Evolutionary conservation across 371 early-diverging fungal genomes (phyloP), one percentile per base, ranked within the genome.

Genomic region (Chytridiales sp.): DNA sequence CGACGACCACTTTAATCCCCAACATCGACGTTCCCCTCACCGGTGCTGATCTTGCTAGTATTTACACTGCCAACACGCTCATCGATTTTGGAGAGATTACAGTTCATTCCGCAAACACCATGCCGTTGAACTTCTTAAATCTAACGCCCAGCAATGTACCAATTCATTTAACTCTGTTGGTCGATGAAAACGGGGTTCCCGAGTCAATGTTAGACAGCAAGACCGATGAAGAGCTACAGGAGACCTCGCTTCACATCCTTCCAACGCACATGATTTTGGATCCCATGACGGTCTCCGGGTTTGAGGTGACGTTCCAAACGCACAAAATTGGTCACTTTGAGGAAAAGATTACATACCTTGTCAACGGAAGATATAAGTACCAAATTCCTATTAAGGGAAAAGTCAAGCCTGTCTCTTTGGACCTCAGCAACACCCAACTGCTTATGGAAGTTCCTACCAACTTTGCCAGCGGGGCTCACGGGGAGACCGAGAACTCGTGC

Each of bases 291-390:
- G 64, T 74, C 26, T 47, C 61, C 3, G 73, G 73, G n/a, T 61
- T 74, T 27, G 62, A 65, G 9, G 59, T 69, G 9, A 13, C 38
- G 3, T 64, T 73, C 39, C 36, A 53, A 27, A 55, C 46, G 19
- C 34, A 68, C 49, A 31, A 13, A 0, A 43, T 63, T 2, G 70
- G 72, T 13, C 41, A 4, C 3, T 54, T 62, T 34, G 40, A 38
- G 4, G 42, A 46, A 0, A 62, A 63, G 22, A 40, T 78, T 1
- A 71, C 64, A 0, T 78, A 78, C 56, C 19, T 75, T 5, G 66
- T 78, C 6, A 78, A 78, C 57, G 71, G 72, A 3, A 60, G 78
- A 39, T 73, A 78, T 61, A 63, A 59, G 43, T 74, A 73, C 49
- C 67, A 68, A 32, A 47, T 78, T 21, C 61, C 68, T 0, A 56